Base-by-base conservation (phyloP, 2,329 filamentous ascomycete genomes). In the Coniochaeta ligniaria region DNA sequence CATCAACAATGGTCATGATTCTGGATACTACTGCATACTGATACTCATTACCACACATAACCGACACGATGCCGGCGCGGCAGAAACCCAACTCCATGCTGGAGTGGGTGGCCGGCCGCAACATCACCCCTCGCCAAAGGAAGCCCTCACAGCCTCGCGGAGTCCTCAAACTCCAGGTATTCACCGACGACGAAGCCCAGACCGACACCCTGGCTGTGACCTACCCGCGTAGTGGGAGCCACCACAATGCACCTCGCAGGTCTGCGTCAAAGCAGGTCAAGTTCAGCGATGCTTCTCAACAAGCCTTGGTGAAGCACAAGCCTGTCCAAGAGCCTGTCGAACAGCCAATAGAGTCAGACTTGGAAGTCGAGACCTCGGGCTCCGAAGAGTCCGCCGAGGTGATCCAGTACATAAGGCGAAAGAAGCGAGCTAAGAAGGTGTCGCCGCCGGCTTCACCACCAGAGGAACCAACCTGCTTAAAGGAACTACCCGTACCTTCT, bases 101-200 rank as follows among this genome's bases (percentile, higher is more conserved):
- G 12, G 75, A 78, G 65, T 78, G 76, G 76, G 63, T 76, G 56
- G 63, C 75, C 1, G 75, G 76, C 31, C 72, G 71, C 57, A 77
- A 78, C 55, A 55, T 73, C n/a, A 56, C 63, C 20, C 60, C 38
- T 9, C 56, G 45, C 36, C 62, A 60, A 41, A 60, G 59, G 20
- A 58, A 60, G 54, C n/a, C 57, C 22, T 33, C 59, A 59, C 56
- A 59, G 35, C 61, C 63, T 26, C 59, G 64, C 55, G 70, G 71
- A 20, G 68, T 77, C 12, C 66, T 79, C 60, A 74, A 67, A 24
- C 66, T 82, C 35, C 73, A 78, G 58, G 67, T 82, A 1, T 73
- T 75, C 16, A 83, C 81, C 12, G 80, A 84, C 62, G 80, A 83
- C 50, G 79, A 82, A 60, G 75, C 74, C n/a, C 76, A 78, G 8